phyloP scores from a whole-genome alignment of 257 asterid species.

The Przewalskia tangutica region DNA sequence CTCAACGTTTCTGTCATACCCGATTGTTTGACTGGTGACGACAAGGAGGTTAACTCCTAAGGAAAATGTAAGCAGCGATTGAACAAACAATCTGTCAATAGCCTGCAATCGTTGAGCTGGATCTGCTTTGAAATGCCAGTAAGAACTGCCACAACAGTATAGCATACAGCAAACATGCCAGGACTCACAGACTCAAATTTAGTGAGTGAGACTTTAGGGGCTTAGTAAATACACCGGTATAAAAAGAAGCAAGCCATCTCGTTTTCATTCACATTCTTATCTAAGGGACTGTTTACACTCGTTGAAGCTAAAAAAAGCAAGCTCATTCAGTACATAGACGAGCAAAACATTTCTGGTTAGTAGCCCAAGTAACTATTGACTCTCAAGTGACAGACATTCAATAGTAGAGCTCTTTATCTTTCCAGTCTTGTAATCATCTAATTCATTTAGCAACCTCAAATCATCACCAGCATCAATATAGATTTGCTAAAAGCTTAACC shows the following conservation, averaged over 20 bases:
- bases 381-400: background rate
- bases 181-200: background rate
- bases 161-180: background rate
- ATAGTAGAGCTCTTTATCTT: background rate
- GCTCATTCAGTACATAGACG: background rate
- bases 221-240: background rate
- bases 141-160: background rate
- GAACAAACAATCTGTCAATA: background rate
- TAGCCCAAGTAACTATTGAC: background rate
- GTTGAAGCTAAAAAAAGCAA: background rate
- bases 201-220: background rate
- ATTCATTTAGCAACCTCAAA: background rate
- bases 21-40: background rate
- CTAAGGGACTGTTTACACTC: background rate
- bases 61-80: background rate
- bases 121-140: background rate
- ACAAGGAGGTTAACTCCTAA: background rate
- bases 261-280: background rate
- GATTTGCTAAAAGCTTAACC: background rate
- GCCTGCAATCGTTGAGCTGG: background rate
- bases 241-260: background rate
- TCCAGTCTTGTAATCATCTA: background rate
- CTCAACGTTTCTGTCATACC: background rate
- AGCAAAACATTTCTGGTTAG: background rate
- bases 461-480: background rate